Base-by-base conservation (phyloP, 164 flowering plant species). In the Macadamia tetraphylla region DNA sequence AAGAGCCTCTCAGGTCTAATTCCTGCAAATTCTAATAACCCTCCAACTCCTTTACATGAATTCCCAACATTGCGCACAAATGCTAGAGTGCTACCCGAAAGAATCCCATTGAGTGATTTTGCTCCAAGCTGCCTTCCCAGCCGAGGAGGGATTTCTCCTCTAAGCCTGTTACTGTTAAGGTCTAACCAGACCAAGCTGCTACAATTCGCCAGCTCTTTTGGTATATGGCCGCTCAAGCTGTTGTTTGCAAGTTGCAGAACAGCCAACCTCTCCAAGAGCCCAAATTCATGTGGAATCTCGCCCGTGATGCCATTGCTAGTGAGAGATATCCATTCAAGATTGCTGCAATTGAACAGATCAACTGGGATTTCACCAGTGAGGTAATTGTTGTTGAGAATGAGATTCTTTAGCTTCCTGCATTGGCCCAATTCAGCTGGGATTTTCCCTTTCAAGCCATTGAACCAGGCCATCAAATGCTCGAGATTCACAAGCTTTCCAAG, bases 121-220 rank as follows among this genome's bases (percentile, higher is more conserved):
- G 86, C 81, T 2, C 94, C 96, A 6, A 62, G 81, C 72, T 90
- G 96, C 71, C 94, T 80, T 0, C 93, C 94, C 0, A 92, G 85
- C 12, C 84, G 76, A 3, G 90, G 76, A 2, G 98, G 98, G 67
- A 92, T 85, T 64, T 83, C 86, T 4, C 98, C 95, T 0, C 80
- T 82, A 2, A 90, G 85, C 58, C 58, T 78, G 76, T 92, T 92
- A 80, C 83, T 86, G 71, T 83, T 88, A 73, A 92, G 68, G 67
- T 92, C 98, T 58, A 92, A 56, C 98, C 96, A 92, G 60, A 92
- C 92, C 77, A 92, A 73, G 68, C 90, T 90, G 78, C 78, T 87
- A 81, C 95, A 92, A 53, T 86, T 87, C 9, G 76, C 85, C 7
- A 92, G 73, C 84, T 88, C 88, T 15, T 35, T 65, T 0, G 96